phyloP scores from a whole-genome alignment of 805 yeast species.

The Wickerhamiella occidentalis region DNA sequence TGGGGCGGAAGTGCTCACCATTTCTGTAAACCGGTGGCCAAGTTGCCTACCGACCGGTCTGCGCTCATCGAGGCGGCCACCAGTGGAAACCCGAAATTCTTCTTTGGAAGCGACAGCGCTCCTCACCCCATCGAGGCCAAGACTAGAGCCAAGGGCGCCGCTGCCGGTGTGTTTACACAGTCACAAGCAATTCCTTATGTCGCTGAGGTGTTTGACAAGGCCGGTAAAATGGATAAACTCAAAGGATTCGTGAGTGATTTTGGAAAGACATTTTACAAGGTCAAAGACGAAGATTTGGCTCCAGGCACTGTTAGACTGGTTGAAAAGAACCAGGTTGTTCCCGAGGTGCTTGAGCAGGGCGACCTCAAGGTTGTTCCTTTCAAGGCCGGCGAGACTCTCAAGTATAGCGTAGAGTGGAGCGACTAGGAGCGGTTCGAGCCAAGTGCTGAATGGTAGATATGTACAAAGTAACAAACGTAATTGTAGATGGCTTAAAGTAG shows the following conservation, averaged over 20 bases:
- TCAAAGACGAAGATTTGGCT: constrained; percentile 37
- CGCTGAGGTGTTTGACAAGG: constrained; percentile 71
- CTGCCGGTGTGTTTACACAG: constrained; percentile 98
- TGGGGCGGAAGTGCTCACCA: constrained; percentile 97
- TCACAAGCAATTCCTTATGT: constrained; percentile 67
- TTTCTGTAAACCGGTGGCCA: constrained; percentile 97
- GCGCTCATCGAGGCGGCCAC: constrained; percentile 81
- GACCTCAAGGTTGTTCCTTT: constrained; percentile 65
- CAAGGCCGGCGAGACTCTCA: constrained; percentile 61
- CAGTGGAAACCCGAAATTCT: constrained; percentile 82
- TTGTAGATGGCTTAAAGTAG: no score
- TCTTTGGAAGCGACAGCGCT: constrained; percentile 96
- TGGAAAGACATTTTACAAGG: constrained; percentile 60
- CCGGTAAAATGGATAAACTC: constrained; percentile 50
- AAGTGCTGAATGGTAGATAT: no score
- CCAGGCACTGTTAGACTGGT: constrained; percentile 42
- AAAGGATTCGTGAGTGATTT: constrained; percentile 62
- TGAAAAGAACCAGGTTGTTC: constrained; percentile 42
- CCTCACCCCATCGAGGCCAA: constrained; percentile 85
- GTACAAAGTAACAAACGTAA: no score
- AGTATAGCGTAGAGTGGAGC: constrained; percentile 67
- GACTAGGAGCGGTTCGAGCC: not conserved
- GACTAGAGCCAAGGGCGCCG: constrained; percentile 65
- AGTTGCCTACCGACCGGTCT: constrained; percentile 69
- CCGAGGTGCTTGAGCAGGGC: constrained; percentile 40